Conservation (phyloP, 768 basidiomycete species). For the Rhizopogon vulgaris region DNA sequence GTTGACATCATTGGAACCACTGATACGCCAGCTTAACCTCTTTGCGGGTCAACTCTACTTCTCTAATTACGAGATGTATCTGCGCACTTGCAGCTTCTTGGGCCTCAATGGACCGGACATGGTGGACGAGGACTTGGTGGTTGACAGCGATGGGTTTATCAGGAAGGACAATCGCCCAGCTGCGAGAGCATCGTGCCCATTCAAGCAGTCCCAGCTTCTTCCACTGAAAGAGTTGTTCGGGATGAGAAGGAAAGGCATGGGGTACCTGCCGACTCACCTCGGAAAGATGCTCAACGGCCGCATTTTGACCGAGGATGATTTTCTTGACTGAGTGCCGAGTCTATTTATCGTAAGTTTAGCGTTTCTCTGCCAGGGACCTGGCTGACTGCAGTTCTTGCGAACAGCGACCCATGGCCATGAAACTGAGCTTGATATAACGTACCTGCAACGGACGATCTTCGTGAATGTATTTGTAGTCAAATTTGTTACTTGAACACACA, state of each 20-base stretch:
- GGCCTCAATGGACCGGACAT: constrained; percentile 17
- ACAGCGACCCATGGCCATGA: neutral
- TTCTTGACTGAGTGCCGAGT: constrained; percentile 1
- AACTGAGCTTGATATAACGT: too few species aligned
- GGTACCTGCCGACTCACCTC: constrained; percentile 32
- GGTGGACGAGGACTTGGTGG: constrained; percentile 1
- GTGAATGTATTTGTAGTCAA: neutral
- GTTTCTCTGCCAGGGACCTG: neutral
- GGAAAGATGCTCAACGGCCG: constrained; percentile 31
- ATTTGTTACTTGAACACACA: neutral
- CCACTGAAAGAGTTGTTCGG: constrained; percentile 27
- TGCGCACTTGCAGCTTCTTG: constrained; percentile 20
- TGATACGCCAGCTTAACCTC: constrained; percentile 21
- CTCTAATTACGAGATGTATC: constrained; percentile 20
- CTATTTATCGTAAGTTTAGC: too few species aligned
- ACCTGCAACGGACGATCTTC: neutral
- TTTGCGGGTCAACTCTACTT: constrained; percentile 30
- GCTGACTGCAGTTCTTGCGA: neutral
- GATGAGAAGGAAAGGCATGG: constrained; percentile 34
- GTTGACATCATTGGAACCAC: neutral
- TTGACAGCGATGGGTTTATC: constrained; percentile 17
- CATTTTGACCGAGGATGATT: constrained; percentile 21
- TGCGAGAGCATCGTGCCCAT: neutral
- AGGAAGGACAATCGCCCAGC: constrained; percentile 8
- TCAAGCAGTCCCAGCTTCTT: constrained; percentile 10